phyloP scores from a whole-genome alignment of 192 early-diverging fungal species.

The Coemansia sp. region DNA sequence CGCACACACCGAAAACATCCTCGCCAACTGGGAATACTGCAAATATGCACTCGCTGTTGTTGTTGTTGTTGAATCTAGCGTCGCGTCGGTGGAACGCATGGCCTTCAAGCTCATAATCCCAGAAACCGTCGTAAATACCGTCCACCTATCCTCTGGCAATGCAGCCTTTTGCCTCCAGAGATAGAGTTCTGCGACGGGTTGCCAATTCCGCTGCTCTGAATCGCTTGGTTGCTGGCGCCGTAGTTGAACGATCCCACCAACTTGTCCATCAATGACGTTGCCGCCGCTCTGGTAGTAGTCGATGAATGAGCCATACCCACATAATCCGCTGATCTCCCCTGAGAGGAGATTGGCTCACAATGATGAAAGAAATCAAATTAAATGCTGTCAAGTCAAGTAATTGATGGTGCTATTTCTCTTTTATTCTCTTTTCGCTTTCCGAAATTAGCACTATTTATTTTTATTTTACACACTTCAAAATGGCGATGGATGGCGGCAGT shows the following conservation, averaged over 20 bases:
- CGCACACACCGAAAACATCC: too few species aligned
- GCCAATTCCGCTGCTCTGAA: constrained; percentile 36
- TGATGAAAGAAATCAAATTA: too few species aligned
- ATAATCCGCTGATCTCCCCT: too few species aligned
- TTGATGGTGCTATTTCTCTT: too few species aligned
- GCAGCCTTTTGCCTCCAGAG: constrained; percentile 32
- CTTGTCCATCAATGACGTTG: constrained; percentile 23
- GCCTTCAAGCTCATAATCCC: constrained; percentile 1
- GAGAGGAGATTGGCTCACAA: too few species aligned
- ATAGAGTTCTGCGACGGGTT: constrained; percentile 31
- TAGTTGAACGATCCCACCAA: constrained; percentile 33
- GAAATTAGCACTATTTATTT: too few species aligned
- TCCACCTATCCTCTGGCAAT: constrained; percentile 41
- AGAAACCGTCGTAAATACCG: constrained; percentile 24
- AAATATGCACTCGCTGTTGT: too few species aligned
- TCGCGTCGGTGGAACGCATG: constrained; percentile 25
- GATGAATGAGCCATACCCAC: too few species aligned
- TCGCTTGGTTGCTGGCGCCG: constrained; percentile 21
- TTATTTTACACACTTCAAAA: neutral
- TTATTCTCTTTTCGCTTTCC: too few species aligned
- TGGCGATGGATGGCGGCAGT: neutral
- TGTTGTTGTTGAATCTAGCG: constrained; percentile 37
- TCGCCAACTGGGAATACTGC: too few species aligned
- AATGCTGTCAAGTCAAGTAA: too few species aligned
- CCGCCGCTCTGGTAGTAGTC: constrained; percentile 24